Evolutionary conservation across 2,329 filamentous ascomycete species (phyloP).

Genomic region (Colletotrichum cuscutae): DNA sequence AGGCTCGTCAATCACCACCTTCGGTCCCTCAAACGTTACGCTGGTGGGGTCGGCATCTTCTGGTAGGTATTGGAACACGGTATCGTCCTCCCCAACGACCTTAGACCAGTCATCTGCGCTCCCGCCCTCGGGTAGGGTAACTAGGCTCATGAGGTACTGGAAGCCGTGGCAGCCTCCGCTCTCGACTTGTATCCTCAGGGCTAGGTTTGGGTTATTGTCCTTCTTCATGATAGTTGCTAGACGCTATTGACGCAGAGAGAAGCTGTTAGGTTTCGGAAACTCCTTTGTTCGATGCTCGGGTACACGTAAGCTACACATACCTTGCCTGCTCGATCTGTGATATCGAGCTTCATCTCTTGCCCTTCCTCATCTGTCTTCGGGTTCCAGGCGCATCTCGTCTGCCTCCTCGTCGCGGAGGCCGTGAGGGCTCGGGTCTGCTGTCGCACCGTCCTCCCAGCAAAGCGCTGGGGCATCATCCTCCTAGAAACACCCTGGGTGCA

Average conservation of each 20-base stretch:
- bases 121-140: slow-evolving; percentile 62
- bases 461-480: slow-evolving; percentile 1
- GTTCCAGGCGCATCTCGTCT: slow-evolving; percentile 70
- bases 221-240: slow-evolving; percentile 80
- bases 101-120: slow-evolving; percentile 47
- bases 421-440: slow-evolving; percentile 46
- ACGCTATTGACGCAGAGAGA: slow-evolving; percentile 58
- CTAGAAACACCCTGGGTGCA: background rate
- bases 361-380: slow-evolving; percentile 85
- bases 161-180: slow-evolving; percentile 97
- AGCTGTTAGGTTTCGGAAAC: slow-evolving; percentile 18
- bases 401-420: slow-evolving; percentile 45
- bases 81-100: slow-evolving; percentile 78
- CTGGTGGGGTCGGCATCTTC: slow-evolving; percentile 51
- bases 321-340: slow-evolving; percentile 84
- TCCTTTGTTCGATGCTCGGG: background rate
- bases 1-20: slow-evolving; percentile 87
- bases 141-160: slow-evolving; percentile 93
- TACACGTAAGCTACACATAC: slow-evolving; percentile 54
- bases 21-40: slow-evolving; percentile 60
- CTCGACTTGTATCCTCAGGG: slow-evolving; percentile 91
- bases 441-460: background rate
- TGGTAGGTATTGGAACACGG: slow-evolving; percentile 78
- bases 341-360: slow-evolving; percentile 83
- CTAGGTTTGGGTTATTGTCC: slow-evolving; percentile 80